Base-by-base conservation (phyloP, 805 yeast genomes). In the Lachancea sp. region DNA sequence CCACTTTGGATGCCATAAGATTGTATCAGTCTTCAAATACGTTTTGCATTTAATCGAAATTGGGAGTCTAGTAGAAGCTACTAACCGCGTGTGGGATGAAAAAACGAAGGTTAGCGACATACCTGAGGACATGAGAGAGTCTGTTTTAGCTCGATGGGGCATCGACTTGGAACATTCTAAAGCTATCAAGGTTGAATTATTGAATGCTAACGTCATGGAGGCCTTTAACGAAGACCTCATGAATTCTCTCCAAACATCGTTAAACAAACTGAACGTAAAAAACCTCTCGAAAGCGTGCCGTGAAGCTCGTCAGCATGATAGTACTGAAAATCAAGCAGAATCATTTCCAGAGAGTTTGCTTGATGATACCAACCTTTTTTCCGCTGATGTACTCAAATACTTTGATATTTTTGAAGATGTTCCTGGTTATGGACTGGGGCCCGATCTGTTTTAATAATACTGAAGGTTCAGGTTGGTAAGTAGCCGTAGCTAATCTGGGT, bases 1-100 rank as follows among this genome's bases (percentile, higher is more conserved):
- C 12, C 31, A 21, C 16, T 11, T 9, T 23, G 29, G 22, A 7
- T 37, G 41, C 19, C 16, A 34, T 24, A 33, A 29, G 21, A 23
- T 18, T 6, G 29, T 24, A 4, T 20, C 30, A 19, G 20, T 42
- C 12, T 22, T 34, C 26, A 39, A 26, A 12, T 42, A 42, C 24
- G 20, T 34, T 17, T 13, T 34, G 20, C 40, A 42, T 15, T 23
- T 42, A 12, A 21, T 42, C 8, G 41, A 38, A 3, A 13, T 34
- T 7, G 40, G 20, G 9, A 33, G 24, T 15, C 18, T 42, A 8
- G 17, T 38, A 5, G 42, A 42, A 6, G 42, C 29, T 8, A 33
- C 45, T 7, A 34, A 31, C 18, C 20, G 42, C 15, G 24, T 42
- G 16, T 42, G 45, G 45, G 42, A 42, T 12, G 34, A 34, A 16